Evolutionary conservation across 345 rosid genomes (phyloP), one percentile per base, ranked within the genome.

Genomic region (Aethionema arabicum): DNA sequence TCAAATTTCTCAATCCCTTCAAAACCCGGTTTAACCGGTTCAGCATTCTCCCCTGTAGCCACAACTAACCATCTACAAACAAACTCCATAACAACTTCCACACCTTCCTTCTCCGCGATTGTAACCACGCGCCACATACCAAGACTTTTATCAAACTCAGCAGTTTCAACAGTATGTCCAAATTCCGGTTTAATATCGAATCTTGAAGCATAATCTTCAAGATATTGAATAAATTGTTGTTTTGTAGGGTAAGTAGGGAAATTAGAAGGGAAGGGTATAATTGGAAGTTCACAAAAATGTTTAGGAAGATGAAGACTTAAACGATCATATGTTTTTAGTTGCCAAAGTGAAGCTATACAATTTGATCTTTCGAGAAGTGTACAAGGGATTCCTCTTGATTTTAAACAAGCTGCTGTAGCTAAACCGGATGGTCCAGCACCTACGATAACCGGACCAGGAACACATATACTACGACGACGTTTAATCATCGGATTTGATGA

Each of bases 31-130:
- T 77, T 72, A 63, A 82, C 70, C 67, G 80, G 82, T 77, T 87
- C 97, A 3, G 96, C 97, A 83, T 92, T 92, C 81, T 92, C 99
- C 3, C 99, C 96, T 1, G 97, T 85, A 3, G 99, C 99, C 8
- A 83, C 97, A 9, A 90, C 85, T 39, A 92, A 51, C 96, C 96
- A 92, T 76, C 73, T 77, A 56, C 84, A 80, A 38, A 57, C 56
- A 46, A 81, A 92, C 70, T 80, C 86, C 11, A 61, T 75, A 66
- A 37, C 62, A 43, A 72, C 69, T 33, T 52, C 74, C 61, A 35
- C 46, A 3, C 57, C 76, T 7, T 66, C 68, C 38, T 71, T 55
- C 11, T 53, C 40, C 2, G 63, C 65, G 41, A 77, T 79, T 59
- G 72, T 62, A 21, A 21, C 27, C 70, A 82, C 89, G 60, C 80